These are phyloP conservation scores for Sporisorium graminicola DNA, from an alignment of 1,284 basidiomycete genomes.

Conservation along the genomic window DNA sequence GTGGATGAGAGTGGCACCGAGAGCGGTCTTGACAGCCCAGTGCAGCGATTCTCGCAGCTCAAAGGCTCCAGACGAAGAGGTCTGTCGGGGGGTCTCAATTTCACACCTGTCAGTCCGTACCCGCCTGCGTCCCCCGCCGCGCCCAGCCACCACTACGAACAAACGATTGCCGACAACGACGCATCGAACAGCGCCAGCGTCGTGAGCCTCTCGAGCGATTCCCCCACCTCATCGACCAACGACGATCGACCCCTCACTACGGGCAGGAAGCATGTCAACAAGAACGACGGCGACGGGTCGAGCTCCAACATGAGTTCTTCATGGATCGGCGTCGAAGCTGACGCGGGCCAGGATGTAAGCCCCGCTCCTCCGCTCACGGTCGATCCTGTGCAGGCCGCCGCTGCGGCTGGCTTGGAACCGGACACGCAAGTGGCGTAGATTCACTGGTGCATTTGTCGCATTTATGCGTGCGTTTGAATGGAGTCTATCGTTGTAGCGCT, in stretches of 20 bases:
- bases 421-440: conserved; percentile 7
- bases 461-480: background rate
- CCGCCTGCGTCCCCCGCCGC: background rate
- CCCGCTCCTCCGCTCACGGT: conserved; percentile 4
- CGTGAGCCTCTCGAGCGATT: conserved; percentile 33
- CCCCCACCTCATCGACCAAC: conserved; percentile 15
- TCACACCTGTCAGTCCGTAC: conserved; percentile 42
- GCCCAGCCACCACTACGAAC: background rate
- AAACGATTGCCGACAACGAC: background rate
- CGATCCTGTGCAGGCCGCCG: conserved; percentile 16
- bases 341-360: background rate
- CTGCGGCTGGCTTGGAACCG: conserved; percentile 33
- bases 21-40: conserved; percentile 50
- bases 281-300: conserved; percentile 9
- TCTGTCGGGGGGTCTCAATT: conserved; percentile 38
- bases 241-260: conserved; percentile 5
- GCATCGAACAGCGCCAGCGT: conserved; percentile 26
- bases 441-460: too few species aligned
- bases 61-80: conserved; percentile 18
- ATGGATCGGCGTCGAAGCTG: conserved; percentile 43
- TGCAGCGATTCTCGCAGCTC: conserved; percentile 7
- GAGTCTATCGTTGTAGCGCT: background rate
- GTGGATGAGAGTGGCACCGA: conserved; percentile 58
- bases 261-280: conserved; percentile 1
- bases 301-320: conserved; percentile 43